Base-by-base conservation (phyloP, 176 grass and related monocot species). In the Oryza rufipogon region DNA sequence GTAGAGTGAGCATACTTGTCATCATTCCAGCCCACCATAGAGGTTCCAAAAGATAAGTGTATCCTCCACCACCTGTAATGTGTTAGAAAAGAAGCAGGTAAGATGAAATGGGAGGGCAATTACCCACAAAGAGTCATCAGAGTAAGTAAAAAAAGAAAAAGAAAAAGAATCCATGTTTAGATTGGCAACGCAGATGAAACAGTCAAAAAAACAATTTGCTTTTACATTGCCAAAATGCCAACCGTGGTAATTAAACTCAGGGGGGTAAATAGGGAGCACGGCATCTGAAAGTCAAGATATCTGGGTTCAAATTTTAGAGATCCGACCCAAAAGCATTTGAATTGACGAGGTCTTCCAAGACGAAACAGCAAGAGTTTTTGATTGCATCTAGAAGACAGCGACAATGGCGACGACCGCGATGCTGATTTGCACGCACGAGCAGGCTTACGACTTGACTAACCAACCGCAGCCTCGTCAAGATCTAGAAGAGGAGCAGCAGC, bases 11-110 rank as follows among this genome's bases (percentile, higher is more conserved):
- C 89, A 32, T 96, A 99, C 96, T 96, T 81, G 96, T 92, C 70
- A 87, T 94, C 96, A 99, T 89, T 20, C 96, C 96, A 84, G 91
- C 86, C 96, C 96, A 99, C 96, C 96, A 99, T 11, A 99, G 75
- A 20, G 93, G 96, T 47, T 99, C 91, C 25, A 84, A 52, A 74
- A 96, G 84, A 54, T 99, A 99, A 19, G 89, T 87, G 68, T 99
- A 88, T 84, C 96, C 96, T 52, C 96, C 96, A 15, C 94, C 87
- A 65, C 93, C 93, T 96, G 77, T 11, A 74, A 68, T 20, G 36
- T 4, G 81, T 72, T 85, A 70, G 42, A 73, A 36, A 36, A 13
- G 72, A 81, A 4, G 52, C 3, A 26, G 39, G 19, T 87, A 45
- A 90, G 84, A 2, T 68, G 17, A 34, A 47, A 83, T 26, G 9